These are phyloP conservation scores for Serendipita indica DNA, from an alignment of 768 basidiomycete species.

Conservation along the genomic window DNA sequence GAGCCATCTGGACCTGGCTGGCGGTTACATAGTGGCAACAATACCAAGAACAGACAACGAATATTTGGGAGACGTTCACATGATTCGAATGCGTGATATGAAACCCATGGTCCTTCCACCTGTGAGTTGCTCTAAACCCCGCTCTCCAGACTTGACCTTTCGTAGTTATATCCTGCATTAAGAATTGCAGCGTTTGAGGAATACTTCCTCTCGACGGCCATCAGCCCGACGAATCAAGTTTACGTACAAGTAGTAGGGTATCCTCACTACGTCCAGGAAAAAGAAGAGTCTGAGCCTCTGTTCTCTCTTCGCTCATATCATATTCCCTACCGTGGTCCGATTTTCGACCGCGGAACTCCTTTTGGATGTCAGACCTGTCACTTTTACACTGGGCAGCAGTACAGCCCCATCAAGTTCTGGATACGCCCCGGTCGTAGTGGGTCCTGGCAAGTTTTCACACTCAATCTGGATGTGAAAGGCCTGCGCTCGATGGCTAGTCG, in stretches of 20 bases:
- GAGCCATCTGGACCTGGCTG: slow-evolving; percentile 2
- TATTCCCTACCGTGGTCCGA: not conserved
- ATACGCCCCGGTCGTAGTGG: not conserved
- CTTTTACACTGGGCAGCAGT: not conserved
- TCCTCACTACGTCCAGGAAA: not conserved
- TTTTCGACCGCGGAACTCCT: not conserved
- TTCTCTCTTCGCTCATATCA: not conserved
- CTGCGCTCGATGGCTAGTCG: not conserved
- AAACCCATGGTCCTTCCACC: not conserved
- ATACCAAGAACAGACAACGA: not conserved
- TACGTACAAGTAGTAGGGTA: slow-evolving; percentile 6
- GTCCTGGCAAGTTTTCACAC: not conserved
- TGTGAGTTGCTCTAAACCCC: too few species aligned
- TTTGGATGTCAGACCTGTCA: not conserved
- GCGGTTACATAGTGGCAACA: slow-evolving; percentile 1
- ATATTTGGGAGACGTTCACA: not conserved
- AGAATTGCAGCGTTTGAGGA: slow-evolving; percentile 6
- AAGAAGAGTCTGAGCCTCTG: not conserved
- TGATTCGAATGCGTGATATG: slow-evolving; percentile 2
- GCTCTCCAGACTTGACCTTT: too few species aligned
- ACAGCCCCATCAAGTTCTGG: not conserved
- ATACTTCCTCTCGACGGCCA: not conserved
- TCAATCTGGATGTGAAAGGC: not conserved
- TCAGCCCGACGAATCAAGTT: not conserved
- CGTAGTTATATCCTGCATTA: not conserved